Conservation (phyloP, 495 filamentous ascomycete species). For the Podospora pseudopauciseta region DNA sequence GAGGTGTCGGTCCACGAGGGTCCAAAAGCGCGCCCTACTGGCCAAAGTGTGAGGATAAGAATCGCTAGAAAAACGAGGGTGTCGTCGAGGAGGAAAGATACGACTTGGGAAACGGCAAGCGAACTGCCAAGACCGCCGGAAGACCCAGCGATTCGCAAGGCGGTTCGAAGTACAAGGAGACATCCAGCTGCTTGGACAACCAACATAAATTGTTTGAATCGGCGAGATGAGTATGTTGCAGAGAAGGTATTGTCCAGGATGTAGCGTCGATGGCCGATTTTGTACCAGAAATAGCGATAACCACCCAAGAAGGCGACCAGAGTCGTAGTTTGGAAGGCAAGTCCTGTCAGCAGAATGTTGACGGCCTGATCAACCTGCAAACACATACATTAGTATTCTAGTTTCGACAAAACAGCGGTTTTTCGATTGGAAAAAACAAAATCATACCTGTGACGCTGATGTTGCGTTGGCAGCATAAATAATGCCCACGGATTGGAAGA, state of each 20-base stretch:
- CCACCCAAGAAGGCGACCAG: constrained; percentile 32
- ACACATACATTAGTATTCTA: constrained; percentile 18
- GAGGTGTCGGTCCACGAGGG: constrained; percentile 32
- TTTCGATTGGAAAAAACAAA: not conserved
- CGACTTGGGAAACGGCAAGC: constrained; percentile 28
- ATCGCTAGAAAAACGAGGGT: constrained; percentile 33
- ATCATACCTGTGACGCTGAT: constrained; percentile 22
- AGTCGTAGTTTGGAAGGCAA: constrained; percentile 37
- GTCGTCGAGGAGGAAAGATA: constrained; percentile 39
- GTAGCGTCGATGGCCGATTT: constrained; percentile 32
- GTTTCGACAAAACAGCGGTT: not conserved
- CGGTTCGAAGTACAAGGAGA: constrained; percentile 35
- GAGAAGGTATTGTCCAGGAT: constrained; percentile 32
- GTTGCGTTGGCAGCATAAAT: constrained; percentile 21
- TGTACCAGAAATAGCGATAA: constrained; percentile 32
- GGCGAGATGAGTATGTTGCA: constrained; percentile 31
- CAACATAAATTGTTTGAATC: constrained; percentile 32
- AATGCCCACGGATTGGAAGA: constrained; percentile 38
- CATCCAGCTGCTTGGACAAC: constrained; percentile 28
- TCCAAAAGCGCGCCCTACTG: constrained; percentile 30
- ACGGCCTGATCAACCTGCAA: constrained; percentile 32
- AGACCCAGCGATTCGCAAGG: constrained; percentile 35
- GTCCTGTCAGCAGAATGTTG: constrained; percentile 33
- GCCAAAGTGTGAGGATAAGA: constrained; percentile 26
- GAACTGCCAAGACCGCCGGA: constrained; percentile 24